A percentile compares a stretch with the other conserved stretches of the same genome.
Evolutionary conservation across 345 rosid genomes (phyloP).

Genomic region (Aethionema arabicum): DNA sequence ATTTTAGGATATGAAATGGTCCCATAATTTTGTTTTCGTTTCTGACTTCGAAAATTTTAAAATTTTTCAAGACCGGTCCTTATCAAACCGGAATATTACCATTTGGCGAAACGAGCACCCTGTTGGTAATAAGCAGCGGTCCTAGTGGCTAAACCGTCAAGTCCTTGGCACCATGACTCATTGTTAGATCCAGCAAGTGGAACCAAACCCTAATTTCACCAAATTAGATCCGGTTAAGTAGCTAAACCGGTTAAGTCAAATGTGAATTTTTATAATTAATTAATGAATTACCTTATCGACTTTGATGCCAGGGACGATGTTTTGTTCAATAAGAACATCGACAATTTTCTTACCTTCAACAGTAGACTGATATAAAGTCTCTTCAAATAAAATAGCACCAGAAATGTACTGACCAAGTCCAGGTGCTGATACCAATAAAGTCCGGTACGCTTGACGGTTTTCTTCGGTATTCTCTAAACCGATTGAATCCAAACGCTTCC

Average conservation of each 20-base stretch:
- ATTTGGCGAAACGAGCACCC: slow-evolving; percentile 99
- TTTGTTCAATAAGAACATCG: slow-evolving; percentile 83
- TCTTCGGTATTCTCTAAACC: slow-evolving; percentile 98
- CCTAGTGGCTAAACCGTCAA: slow-evolving; percentile 92
- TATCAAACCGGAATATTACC: slow-evolving; percentile 43
- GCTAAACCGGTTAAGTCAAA: no score
- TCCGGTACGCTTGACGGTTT: slow-evolving; percentile 94
- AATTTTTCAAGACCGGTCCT: no score
- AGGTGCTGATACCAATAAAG: slow-evolving; percentile 74
- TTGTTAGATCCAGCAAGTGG: slow-evolving; percentile 87
- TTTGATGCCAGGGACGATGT: slow-evolving; percentile 95
- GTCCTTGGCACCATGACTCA: slow-evolving; percentile 99
- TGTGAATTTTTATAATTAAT: no score
- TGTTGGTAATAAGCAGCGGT: slow-evolving; percentile 97
- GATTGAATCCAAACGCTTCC: slow-evolving; percentile 88
- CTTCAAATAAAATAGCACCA: slow-evolving; percentile 93
- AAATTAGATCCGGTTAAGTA: no score
- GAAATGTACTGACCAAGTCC: slow-evolving; percentile 89
- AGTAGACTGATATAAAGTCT: slow-evolving; percentile 95
- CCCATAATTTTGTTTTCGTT: no score
- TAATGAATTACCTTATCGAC: slow-evolving; percentile 73
- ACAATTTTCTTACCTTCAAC: slow-evolving; percentile 85
- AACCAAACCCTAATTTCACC: slow-evolving; percentile 77
- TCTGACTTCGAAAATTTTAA: no score
- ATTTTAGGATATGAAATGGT: background rate